Conservation (phyloP, 1,284 basidiomycete species). For the Pseudozyma hubeiensis region DNA sequence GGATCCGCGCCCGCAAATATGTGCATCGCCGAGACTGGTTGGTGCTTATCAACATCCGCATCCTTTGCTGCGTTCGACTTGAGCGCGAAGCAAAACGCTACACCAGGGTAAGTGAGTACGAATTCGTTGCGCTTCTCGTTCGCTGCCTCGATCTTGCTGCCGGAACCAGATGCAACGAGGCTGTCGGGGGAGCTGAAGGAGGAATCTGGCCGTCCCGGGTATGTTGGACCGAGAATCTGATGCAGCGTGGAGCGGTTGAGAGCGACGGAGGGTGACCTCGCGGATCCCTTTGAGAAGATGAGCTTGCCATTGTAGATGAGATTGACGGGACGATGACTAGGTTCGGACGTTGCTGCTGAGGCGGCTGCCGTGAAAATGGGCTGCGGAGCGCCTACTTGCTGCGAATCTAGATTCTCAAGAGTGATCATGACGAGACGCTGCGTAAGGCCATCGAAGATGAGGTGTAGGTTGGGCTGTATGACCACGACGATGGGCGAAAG, state of each 20-base stretch:
- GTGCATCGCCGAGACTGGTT: constrained; percentile 46
- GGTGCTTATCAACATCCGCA: constrained; percentile 38
- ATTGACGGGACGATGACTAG: constrained; percentile 39
- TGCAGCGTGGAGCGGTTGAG: constrained; percentile 51
- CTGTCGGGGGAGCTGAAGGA: constrained; percentile 9
- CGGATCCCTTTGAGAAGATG: constrained; percentile 24
- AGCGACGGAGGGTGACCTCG: constrained; percentile 13
- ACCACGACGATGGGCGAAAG: constrained; percentile 38
- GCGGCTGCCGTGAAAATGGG: not conserved
- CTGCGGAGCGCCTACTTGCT: not conserved
- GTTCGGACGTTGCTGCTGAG: constrained; percentile 3
- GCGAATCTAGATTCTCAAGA: constrained; percentile 34
- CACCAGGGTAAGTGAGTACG: constrained; percentile 44
- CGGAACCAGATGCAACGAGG: constrained; percentile 7
- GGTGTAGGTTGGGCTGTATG: constrained; percentile 45
- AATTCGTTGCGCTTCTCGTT: constrained; percentile 24
- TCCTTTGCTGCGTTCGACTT: constrained; percentile 16
- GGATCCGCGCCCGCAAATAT: constrained; percentile 41
- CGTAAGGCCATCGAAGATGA: constrained; percentile 38
- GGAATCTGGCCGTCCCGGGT: constrained; percentile 33
- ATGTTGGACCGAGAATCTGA: constrained; percentile 50
- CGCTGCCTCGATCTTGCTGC: not conserved
- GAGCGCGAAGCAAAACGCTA: constrained; percentile 43
- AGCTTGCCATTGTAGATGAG: constrained; percentile 46
- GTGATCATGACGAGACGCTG: constrained; percentile 50